Conservation (phyloP, 805 yeast species). For the Hyphopichia homilentoma region DNA sequence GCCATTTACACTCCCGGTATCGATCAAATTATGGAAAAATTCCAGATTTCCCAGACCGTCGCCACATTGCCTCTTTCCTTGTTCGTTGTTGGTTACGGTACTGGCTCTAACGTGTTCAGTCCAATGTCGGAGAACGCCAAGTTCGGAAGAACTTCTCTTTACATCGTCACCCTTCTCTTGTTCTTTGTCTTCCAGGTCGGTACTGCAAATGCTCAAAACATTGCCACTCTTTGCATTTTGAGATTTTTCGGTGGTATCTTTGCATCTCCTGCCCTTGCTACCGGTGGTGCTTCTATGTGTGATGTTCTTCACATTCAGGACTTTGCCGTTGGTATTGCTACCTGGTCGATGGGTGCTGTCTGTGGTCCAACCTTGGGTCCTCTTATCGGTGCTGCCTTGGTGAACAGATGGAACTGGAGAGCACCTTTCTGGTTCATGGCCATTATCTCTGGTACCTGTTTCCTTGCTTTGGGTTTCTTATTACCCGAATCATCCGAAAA, state of each 20-base stretch:
- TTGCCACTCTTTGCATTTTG: conserved; percentile 47
- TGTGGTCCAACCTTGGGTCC: conserved; percentile 56
- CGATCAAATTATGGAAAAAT: conserved; percentile 40
- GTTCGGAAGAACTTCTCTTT: conserved; percentile 52
- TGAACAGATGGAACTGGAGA: conserved; percentile 42
- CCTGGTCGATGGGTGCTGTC: conserved; percentile 51
- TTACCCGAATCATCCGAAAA: conserved; percentile 49
- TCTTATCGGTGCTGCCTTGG: conserved; percentile 50
- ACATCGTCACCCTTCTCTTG: conserved; percentile 42
- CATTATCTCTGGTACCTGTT: conserved; percentile 24
- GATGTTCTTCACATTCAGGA: conserved; percentile 46
- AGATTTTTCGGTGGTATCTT: conserved; percentile 54
- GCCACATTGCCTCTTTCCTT: conserved; percentile 51
- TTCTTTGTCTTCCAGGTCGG: conserved; percentile 55
- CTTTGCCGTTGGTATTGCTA: conserved; percentile 44
- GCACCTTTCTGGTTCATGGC: conserved; percentile 52
- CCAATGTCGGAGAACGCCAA: conserved; percentile 56
- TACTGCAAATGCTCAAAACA: conserved; percentile 46
- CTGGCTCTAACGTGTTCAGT: conserved; percentile 57
- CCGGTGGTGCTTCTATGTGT: conserved; percentile 56
- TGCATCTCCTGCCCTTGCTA: conserved; percentile 46
- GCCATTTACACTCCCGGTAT: conserved; percentile 54
- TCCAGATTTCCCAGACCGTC: conserved; percentile 39
- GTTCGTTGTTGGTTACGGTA: conserved; percentile 58
- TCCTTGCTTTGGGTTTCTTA: conserved; percentile 26